A percentile compares a stretch with the other conserved stretches of the same genome.
phyloP scores from a whole-genome alignment of 176 grass and related monocot genomes.

The Saccharum officinarum region DNA sequence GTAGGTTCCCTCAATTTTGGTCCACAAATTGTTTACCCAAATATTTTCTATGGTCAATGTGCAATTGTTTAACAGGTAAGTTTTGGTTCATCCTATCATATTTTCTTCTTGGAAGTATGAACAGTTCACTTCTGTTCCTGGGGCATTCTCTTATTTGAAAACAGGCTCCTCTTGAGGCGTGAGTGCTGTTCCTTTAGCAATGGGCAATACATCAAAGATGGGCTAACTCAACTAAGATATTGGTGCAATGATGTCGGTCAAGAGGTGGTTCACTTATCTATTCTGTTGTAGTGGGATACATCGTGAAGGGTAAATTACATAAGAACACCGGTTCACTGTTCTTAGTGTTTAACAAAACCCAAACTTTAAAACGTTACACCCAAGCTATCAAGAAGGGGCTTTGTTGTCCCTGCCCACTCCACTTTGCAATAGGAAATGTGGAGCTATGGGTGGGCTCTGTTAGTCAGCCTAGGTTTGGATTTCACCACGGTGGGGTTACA shows the following conservation, averaged over 20 bases:
- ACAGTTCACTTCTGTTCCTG: not conserved
- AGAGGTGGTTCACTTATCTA: constrained; percentile 52
- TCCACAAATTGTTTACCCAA: constrained; percentile 77
- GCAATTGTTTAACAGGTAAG: constrained; percentile 87
- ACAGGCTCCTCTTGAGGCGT: constrained; percentile 71
- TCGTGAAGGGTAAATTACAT: not conserved
- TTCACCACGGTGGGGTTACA: not conserved
- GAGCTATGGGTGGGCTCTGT: not conserved
- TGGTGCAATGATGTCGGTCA: constrained; percentile 72
- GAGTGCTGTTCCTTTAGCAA: constrained; percentile 93
- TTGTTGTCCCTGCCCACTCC: not conserved
- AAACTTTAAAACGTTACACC: not conserved
- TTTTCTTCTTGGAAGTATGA: constrained; percentile 19
- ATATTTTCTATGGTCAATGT: constrained; percentile 77
- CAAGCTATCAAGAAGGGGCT: not conserved
- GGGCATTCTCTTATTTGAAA: constrained; percentile 1
- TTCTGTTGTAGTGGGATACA: not conserved
- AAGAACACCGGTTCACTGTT: not conserved
- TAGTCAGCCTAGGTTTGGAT: constrained; percentile 6
- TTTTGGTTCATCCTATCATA: constrained; percentile 20
- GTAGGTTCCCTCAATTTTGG: constrained; percentile 73
- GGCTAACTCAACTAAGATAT: constrained; percentile 72
- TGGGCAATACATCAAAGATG: constrained; percentile 77
- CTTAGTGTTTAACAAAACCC: not conserved
- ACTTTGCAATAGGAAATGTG: constrained; percentile 2